These are phyloP conservation scores for Geranomyces michiganensis DNA, from an alignment of 192 early-diverging fungal species.

Conservation along the genomic window DNA sequence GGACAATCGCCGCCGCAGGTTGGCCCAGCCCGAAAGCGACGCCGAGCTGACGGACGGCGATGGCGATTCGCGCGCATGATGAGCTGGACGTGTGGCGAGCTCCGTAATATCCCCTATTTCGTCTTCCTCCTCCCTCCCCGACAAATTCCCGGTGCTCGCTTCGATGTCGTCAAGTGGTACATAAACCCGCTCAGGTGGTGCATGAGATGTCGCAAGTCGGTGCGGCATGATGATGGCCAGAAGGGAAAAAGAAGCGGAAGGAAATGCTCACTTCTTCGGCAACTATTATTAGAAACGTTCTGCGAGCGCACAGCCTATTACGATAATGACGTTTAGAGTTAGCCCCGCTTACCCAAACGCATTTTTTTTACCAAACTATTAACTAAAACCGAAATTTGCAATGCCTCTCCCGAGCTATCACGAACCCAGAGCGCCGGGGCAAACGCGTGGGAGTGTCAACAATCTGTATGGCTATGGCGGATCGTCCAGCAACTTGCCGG, in stretches of 20 bases:
- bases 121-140: slow-evolving; percentile 19
- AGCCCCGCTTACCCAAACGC: background rate
- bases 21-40: background rate
- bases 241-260: background rate
- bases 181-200: slow-evolving; percentile 11
- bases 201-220: background rate
- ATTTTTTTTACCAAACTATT: no score
- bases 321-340: background rate
- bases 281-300: slow-evolving; percentile 1
- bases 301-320: background rate
- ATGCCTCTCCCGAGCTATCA: background rate
- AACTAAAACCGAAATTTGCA: background rate
- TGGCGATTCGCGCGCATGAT: background rate
- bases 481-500: slow-evolving; percentile 8
- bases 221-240: background rate
- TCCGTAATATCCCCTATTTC: slow-evolving; percentile 33
- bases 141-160: background rate
- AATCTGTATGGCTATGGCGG: background rate
- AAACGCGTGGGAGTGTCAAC: no score
- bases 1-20: slow-evolving; percentile 17
- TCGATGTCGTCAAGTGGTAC: slow-evolving; percentile 27
- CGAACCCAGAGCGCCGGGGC: background rate
- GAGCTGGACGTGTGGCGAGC: background rate
- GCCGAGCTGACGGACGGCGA: no score
- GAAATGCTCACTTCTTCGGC: background rate